Evolutionary conservation across 495 filamentous ascomycete genomes (phyloP), one percentile per base, ranked within the genome.

Genomic region (Penicillium atrosanguineum): DNA sequence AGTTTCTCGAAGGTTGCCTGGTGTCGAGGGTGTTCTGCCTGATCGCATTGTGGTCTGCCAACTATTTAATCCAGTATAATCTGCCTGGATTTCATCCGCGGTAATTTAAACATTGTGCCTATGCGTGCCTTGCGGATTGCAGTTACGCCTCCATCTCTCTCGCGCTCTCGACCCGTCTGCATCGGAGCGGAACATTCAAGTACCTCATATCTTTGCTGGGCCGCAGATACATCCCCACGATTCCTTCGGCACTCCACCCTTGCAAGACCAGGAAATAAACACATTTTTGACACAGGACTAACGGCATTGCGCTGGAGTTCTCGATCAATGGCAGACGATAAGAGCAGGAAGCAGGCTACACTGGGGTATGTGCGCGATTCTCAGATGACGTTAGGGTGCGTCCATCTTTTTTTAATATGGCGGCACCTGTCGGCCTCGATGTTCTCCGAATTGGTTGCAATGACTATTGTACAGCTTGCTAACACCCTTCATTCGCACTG

Each of bases 311-410:
- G 20, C 21, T 48, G 51, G 34, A 34, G 19, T 44, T 28, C 46
- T 7, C 16, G 12, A 44, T 66, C 38, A 42, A 78, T 78, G 75
- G 59, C 69, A 6, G 75, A 76, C 15, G 63, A 70, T 11, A 74
- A 73, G 57, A 65, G 61, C 43, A 53, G 62, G 15, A 96, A 91
- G 67, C 93, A 97, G 79, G 83, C 88, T 62, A 96, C 91, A 37
- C 70, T 97, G 65, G 90, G 90, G 93, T 97, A 96, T 77, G 93
- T 95, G 42, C 86, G 81, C 68, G 77, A 85, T 51, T 79, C 82
- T 48, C 91, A 96, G 74, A 80, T 83, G 61, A 95, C 88, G 50
- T 74, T 96, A 67, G 84, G 89, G 92, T 95, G 82, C 77, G 89
- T 85, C 60, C 54, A 50, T 52, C 8, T 28, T 16, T 29, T 18